A percentile compares a stretch with the other conserved stretches of the same genome.
Conservation (phyloP, 441 rosid species). For the Pelargonium fulgidum region DNA sequence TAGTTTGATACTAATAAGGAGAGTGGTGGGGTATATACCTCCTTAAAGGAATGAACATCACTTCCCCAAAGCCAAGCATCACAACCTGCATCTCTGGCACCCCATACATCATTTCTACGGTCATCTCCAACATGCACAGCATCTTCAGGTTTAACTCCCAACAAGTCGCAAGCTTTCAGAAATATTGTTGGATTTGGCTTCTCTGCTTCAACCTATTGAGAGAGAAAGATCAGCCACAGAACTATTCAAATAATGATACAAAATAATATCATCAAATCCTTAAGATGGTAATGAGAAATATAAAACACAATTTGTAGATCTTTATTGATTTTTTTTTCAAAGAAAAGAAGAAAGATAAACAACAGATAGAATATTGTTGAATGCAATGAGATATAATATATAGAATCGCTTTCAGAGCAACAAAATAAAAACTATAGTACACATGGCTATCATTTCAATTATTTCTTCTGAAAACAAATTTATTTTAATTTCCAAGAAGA, state of each 20-base stretch:
- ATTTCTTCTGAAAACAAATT: too few relatives aligned
- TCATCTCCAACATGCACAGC: constrained; percentile 95
- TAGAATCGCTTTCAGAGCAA: background rate
- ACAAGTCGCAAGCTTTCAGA: constrained; percentile 74
- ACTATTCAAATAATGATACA: too few relatives aligned
- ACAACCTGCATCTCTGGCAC: constrained; percentile 94
- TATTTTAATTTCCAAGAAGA: background rate
- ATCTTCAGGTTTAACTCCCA: constrained; percentile 83
- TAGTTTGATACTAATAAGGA: too few relatives aligned
- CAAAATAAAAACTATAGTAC: too few relatives aligned
- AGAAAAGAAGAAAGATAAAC: too few relatives aligned
- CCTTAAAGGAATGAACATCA: constrained; percentile 73
- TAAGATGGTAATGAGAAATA: background rate
- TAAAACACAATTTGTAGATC: background rate
- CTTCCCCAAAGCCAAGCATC: constrained; percentile 99
- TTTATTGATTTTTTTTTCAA: too few relatives aligned
- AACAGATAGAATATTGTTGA: background rate
- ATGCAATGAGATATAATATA: background rate
- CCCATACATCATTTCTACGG: constrained; percentile 95
- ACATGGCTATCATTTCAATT: too few relatives aligned
- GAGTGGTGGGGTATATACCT: constrained; percentile 35
- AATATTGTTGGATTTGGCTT: constrained; percentile 95
- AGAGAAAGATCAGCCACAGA: background rate
- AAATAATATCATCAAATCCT: background rate
- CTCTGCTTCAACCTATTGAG: constrained; percentile 74